These are phyloP conservation scores for Asterella californica DNA, from an alignment of 225 moss, liverwort and hornwort genomes.

Conservation along the genomic window DNA sequence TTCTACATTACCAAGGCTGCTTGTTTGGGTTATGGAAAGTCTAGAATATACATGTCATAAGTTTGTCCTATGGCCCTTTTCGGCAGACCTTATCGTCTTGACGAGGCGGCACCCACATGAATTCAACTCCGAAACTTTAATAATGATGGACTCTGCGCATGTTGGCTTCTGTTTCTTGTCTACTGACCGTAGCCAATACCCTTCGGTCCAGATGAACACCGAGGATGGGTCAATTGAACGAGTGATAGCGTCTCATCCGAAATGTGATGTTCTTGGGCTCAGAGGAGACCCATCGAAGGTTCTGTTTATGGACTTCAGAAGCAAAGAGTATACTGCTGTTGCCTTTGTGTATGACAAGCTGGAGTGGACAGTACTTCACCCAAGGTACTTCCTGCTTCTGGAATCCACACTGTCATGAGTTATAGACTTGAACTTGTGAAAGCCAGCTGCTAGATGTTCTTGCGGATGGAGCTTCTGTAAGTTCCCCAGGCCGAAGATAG, in stretches of 20 bases:
- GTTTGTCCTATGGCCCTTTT: neutral
- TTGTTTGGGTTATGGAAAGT: too few relatives aligned
- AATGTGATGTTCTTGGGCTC: slow-evolving; percentile 53
- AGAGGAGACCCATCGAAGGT: slow-evolving; percentile 63
- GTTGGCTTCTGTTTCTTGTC: neutral
- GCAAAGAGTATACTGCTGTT: slow-evolving; percentile 66
- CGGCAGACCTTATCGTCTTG: neutral
- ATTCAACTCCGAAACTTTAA: neutral
- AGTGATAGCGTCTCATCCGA: slow-evolving; percentile 63
- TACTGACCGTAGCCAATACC: neutral
- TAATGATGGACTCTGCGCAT: neutral
- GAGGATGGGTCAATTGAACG: slow-evolving; percentile 57
- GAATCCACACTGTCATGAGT: neutral
- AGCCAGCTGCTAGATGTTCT: neutral
- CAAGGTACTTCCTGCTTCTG: slow-evolving; percentile 37
- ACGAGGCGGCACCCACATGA: neutral
- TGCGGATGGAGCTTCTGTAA: too few relatives aligned
- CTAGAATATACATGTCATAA: neutral
- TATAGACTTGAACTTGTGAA: neutral
- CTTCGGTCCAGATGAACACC: slow-evolving; percentile 73
- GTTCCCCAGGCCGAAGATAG: neutral
- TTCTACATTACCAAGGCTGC: too few relatives aligned
- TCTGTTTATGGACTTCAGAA: slow-evolving; percentile 58
- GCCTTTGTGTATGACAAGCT: slow-evolving; percentile 55
- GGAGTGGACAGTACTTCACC: slow-evolving; percentile 56